Base-by-base conservation (phyloP, 352 stramenopile species). In the Phytophthora pinifolia region DNA sequence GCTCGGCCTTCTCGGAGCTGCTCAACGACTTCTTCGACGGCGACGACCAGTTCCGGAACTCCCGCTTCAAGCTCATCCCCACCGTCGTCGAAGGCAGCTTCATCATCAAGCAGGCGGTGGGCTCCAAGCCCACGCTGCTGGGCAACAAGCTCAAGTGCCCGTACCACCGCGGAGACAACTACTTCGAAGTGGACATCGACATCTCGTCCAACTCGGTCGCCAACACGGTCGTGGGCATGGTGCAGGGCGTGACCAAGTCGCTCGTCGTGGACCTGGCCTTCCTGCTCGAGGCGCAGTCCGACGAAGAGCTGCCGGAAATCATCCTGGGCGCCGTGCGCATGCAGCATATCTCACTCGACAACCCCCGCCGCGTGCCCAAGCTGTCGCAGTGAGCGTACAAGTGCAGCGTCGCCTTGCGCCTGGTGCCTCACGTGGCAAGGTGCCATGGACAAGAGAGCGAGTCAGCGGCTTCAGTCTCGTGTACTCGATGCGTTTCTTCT, bases 31-130 rank as follows among this genome's bases (percentile, higher is more conserved):
- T 98, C 22, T 79, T 97, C 22, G 97, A 98, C 70, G 96, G 93
- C 45, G 89, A 96, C 62, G 95, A 99, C 67, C 63, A 77, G 43
- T 98, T 98, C 65, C 88, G 96, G 25, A 97, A 99, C 68, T 93
- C 88, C 39, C 94, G 95, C 12, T 99, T 99, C 76, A 99, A 99
- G 78, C 73, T 99, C 44, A 98, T 99, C 62, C 97, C 97, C 20
- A 96, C 86, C 7, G 79, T 99, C 52, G 88, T 98, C 5, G 93
- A 99, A 62, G 96, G 96, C 9, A 98, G 97, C 72, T 99, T 98
- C 62, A 93, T 99, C 47, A 97, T 99, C 33, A 88, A 95, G 39
- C 92, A 98, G 58, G 86, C 92, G 22, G 94, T 98, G 22, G 96
- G 95, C 9, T 97, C 84, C 17, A 99, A 96, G 54, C 97, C 97